Conservation (phyloP, 2,329 filamentous ascomycete genomes). For the Elsinoe batatas region DNA sequence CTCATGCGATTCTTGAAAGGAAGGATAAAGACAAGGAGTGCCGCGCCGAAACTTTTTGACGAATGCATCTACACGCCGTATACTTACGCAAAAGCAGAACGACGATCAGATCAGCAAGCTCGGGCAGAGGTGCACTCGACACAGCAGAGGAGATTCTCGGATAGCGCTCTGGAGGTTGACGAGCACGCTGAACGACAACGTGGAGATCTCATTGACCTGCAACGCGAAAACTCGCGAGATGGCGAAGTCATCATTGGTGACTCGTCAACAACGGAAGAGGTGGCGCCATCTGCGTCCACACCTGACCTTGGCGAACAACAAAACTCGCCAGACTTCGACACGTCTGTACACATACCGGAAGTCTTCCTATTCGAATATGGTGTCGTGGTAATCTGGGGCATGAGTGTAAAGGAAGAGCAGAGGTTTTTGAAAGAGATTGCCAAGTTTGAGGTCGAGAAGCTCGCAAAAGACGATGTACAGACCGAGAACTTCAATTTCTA, state of each 20-base stretch:
- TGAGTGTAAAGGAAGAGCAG: slow-evolving; percentile 81
- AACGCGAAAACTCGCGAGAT: slow-evolving; percentile 8
- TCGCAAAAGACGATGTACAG: slow-evolving; percentile 80
- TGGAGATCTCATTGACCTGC: slow-evolving; percentile 29
- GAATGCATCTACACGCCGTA: slow-evolving; percentile 97
- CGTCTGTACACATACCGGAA: slow-evolving; percentile 80
- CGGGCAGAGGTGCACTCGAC: slow-evolving; percentile 27
- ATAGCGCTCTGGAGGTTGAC: slow-evolving; percentile 61
- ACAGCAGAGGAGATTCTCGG: slow-evolving; percentile 56
- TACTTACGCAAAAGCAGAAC: slow-evolving; percentile 50
- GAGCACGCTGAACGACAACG: slow-evolving; percentile 33
- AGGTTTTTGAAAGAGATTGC: slow-evolving; percentile 87
- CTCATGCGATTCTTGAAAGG: slow-evolving; percentile 88
- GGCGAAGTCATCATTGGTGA: neutral
- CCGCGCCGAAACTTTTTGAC: slow-evolving; percentile 86
- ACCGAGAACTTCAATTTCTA: slow-evolving; percentile 99
- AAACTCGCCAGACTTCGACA: slow-evolving; percentile 65
- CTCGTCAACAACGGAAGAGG: slow-evolving; percentile 15
- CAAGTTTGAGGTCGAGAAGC: slow-evolving; percentile 87
- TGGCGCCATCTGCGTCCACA: neutral
- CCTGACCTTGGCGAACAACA: slow-evolving; percentile 17
- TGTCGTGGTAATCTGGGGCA: slow-evolving; percentile 96
- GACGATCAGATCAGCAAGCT: slow-evolving; percentile 18
- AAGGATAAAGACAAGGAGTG: slow-evolving; percentile 62
- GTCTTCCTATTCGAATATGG: slow-evolving; percentile 96